Evolutionary conservation across 768 basidiomycete species (phyloP), one percentile per base, ranked within the genome.

Genomic region (Xerocomus brunneocitrinus): DNA sequence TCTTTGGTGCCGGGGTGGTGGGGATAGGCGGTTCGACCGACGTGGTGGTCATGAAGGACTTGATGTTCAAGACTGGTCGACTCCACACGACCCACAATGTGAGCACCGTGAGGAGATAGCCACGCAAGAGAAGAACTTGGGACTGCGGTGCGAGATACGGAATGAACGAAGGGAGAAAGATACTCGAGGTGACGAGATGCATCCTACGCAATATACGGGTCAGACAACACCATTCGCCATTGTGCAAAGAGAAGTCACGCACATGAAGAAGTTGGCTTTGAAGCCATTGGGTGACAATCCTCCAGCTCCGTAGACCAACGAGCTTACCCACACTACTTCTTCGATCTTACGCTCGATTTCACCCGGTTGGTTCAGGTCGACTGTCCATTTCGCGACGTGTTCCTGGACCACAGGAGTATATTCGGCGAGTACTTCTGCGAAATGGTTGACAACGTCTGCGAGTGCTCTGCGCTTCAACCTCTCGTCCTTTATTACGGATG

Each of bases 241-340:
- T 1, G 3, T 22, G 19, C n/a, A 1, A 2, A 45, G 3, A 10
- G 12, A 34, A 4, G 22, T 8, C 1, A 59, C 69, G 12, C 54
- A 87, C 84, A 74, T 49, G 72, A 80, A 78, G 66, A 88, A 87
- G 34, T 71, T 60, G 1, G 59, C 36, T 36, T 13, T 42, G 40
- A 58, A 55, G 50, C 87, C 81, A 1, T 76, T 78, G 25, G 76
- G 73, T 63, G 82, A 68, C 73, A 76, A 81, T 4, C 81, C 84
- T 6, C 75, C 78, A 19, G 82, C 69, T 2, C 76, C 82, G 55
- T 83, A 89, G 22, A 84, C 58, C n/a, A 85, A 52, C 0, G 70
- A 69, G 41, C 72, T 76, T 16, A 77, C 67, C 81, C 84, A 89
- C 5, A 71, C 61, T 4, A 90, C 57, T 58, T 90, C 86, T 57